Evolutionary conservation across 2,329 filamentous ascomycete species (phyloP), one percentile per base, ranked within the genome.

Genomic region (Endothia cerciana): DNA sequence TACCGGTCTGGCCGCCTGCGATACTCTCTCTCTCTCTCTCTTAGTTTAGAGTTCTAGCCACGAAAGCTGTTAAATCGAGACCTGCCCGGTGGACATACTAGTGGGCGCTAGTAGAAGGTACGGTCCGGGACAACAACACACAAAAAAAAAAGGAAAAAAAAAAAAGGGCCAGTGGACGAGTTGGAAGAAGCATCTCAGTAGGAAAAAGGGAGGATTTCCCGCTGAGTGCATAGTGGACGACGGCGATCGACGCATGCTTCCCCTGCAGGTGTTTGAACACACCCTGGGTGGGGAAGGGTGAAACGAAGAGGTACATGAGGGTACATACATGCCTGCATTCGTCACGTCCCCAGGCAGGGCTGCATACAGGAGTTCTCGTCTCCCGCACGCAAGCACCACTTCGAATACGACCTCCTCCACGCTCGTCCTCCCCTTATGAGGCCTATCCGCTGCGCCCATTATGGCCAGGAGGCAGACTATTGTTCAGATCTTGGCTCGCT

Each of bases 171-270:
- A 17, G 33, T 58, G 30, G 4, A 22, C 36, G 22, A 41, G 10
- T 25, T 10, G 55, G 55, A 41, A 58, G 55, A 17, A 58, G 55
- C 55, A 25, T 58, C 38, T 25, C 11, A 41, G n/a, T 2, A 22
- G 55, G n/a, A 25, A 40, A 40, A 58, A 58, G 55, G 55, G 55
- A 58, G 55, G 55, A 41, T 36, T 58, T 36, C 13, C 19, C 19
- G 55, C n/a, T n/a, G 11, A 56, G 53, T 36, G 8, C 19, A 15
- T 51, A 30, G 30, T 17, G 36, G 36, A 58, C 55, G 55, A 28
- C 55, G 38, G 38, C n/a, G 55, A 58, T 58, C 55, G 55, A 41
- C 55, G 38, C 33, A 40, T 13, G 17, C n/a, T 13, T 19, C 13
- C n/a, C 33, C 33, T 25, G 36, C 55, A 38, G 13, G 55, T 22